phyloP scores from a whole-genome alignment of 1,284 basidiomycete species.

The Abortiporus biennis region DNA sequence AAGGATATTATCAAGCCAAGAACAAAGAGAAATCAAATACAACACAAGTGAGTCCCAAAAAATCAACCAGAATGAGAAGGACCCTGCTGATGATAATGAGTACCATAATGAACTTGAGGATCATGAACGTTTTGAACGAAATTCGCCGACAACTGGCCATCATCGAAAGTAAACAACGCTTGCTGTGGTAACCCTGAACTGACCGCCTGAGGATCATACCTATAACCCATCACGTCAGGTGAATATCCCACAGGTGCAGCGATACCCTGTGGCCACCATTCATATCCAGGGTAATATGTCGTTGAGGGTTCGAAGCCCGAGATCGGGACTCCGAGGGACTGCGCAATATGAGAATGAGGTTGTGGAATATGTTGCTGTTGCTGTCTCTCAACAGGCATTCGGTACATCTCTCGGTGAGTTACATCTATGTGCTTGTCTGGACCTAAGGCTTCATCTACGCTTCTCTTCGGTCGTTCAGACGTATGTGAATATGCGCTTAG shows the following conservation, averaged over 20 bases:
- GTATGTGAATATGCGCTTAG: slow-evolving; percentile 28
- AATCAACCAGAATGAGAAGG: no score
- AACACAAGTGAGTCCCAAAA: no score
- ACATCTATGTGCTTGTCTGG: slow-evolving; percentile 43
- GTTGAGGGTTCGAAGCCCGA: slow-evolving; percentile 56
- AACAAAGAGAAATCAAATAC: no score
- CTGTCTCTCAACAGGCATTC: slow-evolving; percentile 17
- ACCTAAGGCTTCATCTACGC: slow-evolving; percentile 62
- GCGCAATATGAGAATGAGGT: slow-evolving; percentile 45
- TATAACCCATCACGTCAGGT: slow-evolving; percentile 17
- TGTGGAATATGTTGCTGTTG: slow-evolving; percentile 5
- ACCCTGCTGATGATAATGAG: no score
- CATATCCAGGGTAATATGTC: slow-evolving; percentile 64
- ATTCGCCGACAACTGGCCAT: slow-evolving; percentile 17
- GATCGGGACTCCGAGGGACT: slow-evolving; percentile 60
- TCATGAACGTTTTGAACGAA: slow-evolving; percentile 14
- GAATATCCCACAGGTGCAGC: not conserved
- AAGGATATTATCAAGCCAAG: no score
- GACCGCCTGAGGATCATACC: no score
- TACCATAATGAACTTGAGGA: no score
- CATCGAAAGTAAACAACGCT: slow-evolving; percentile 24
- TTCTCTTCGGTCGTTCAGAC: slow-evolving; percentile 48
- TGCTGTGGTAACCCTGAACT: slow-evolving; percentile 10
- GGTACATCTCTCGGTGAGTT: slow-evolving; percentile 37
- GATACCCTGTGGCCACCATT: slow-evolving; percentile 58